Percentiles rank a stretch among this genome's conserved stretches.
phyloP scores from a whole-genome alignment of 108 stramenopile species.

The Nitzschia inconspicua region DNA sequence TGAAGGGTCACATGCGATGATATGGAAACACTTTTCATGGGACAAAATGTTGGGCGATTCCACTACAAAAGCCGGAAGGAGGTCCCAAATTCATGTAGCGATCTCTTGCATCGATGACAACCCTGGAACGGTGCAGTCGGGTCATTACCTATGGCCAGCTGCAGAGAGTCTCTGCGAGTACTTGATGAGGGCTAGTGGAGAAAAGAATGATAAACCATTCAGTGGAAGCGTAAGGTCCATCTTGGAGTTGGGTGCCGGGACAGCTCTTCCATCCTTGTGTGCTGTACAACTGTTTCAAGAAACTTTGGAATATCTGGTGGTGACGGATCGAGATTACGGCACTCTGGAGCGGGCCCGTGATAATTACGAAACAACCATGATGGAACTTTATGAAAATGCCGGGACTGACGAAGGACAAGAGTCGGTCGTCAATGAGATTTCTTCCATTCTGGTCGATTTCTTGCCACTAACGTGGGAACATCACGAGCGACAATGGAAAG shows the following conservation, averaged over 20 bases:
- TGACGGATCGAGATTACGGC: slow-evolving; percentile 34
- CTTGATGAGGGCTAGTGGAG: too few species aligned
- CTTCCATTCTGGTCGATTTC: slow-evolving; percentile 7
- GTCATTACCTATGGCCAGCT: too few species aligned
- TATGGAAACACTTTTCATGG: too few species aligned
- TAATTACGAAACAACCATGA: slow-evolving; percentile 24
- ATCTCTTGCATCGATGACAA: too few species aligned
- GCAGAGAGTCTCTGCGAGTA: too few species aligned
- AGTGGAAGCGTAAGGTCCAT: not conserved
- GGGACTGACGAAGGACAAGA: slow-evolving; percentile 3
- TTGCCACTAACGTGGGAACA: slow-evolving; percentile 13
- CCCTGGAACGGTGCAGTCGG: too few species aligned
- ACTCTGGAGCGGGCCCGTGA: slow-evolving; percentile 14
- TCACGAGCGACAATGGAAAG: not conserved
- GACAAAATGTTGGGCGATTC: too few species aligned
- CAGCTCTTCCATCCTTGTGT: slow-evolving; percentile 9
- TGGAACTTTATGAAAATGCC: slow-evolving; percentile 1
- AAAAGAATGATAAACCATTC: too few species aligned
- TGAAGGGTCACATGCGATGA: too few species aligned
- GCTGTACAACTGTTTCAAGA: slow-evolving; percentile 19
- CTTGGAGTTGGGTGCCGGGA: slow-evolving; percentile 32
- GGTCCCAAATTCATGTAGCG: too few species aligned
- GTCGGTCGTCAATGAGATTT: not conserved
- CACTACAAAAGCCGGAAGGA: too few species aligned
- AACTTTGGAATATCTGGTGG: slow-evolving; percentile 6